Evolutionary conservation across 2,329 filamentous ascomycete genomes (phyloP).

Genomic region (Kalaharituber pfeilii): DNA sequence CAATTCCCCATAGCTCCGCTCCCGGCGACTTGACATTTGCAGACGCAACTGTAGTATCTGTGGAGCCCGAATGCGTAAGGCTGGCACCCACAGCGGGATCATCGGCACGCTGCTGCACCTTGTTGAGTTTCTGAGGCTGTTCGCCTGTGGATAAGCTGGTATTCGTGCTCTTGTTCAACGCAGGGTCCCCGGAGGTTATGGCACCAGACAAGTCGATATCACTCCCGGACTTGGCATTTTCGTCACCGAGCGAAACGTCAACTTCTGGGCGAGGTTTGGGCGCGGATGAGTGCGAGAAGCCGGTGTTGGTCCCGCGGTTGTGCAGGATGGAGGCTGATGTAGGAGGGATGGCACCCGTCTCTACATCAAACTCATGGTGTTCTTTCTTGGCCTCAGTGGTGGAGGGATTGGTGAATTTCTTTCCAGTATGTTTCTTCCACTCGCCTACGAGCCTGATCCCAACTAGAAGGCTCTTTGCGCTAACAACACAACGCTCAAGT

Average conservation of each 20-base stretch:
- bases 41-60: not conserved
- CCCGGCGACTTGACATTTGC: not conserved
- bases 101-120: no score
- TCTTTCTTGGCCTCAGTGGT: slow-evolving; percentile 9
- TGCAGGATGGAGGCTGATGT: not conserved
- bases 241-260: not conserved
- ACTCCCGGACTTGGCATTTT: not conserved
- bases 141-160: not conserved
- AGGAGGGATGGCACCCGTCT: not conserved
- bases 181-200: not conserved
- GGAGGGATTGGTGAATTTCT: not conserved
- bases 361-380: slow-evolving; percentile 17
- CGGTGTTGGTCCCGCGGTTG: not conserved
- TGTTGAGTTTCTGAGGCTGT: no score
- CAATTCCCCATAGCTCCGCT: slow-evolving; percentile 47
- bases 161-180: not conserved
- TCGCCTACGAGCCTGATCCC: slow-evolving; percentile 63
- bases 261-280: not conserved
- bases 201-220: not conserved
- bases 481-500: slow-evolving; percentile 65
- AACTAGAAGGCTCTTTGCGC: slow-evolving; percentile 69
- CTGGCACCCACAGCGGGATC: no score
- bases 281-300: not conserved
- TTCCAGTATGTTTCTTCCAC: slow-evolving; percentile 44
- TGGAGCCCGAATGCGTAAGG: no score